phyloP scores from a whole-genome alignment of 2,329 filamentous ascomycete genomes.

The Fusarium papillatum region DNA sequence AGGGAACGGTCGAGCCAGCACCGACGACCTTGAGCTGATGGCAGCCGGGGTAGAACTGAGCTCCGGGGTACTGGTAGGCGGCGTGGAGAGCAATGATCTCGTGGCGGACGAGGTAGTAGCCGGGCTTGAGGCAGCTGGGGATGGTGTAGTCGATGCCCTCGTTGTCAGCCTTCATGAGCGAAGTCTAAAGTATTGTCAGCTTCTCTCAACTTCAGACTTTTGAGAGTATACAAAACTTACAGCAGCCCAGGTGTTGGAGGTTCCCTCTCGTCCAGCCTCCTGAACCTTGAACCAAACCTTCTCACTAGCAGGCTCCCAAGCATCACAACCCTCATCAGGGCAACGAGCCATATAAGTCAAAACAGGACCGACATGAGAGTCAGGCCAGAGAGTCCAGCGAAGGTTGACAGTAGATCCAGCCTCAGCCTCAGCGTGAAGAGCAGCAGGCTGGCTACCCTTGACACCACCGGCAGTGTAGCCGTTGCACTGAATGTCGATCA shows the following conservation, averaged over 20 bases:
- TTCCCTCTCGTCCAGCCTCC: constrained; percentile 63
- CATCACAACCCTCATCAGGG: constrained; percentile 63
- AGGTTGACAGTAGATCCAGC: constrained; percentile 68
- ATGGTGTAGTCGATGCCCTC: constrained; percentile 65
- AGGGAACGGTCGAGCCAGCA: constrained; percentile 57
- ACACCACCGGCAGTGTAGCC: constrained; percentile 63
- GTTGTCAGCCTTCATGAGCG: constrained; percentile 61
- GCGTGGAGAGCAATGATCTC: constrained; percentile 69
- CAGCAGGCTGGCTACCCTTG: constrained; percentile 63
- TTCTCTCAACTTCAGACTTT: neutral
- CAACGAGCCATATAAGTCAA: constrained; percentile 73
- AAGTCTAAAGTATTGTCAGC: constrained; percentile 43
- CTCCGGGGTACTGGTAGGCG: constrained; percentile 62
- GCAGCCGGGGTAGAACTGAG: constrained; percentile 70
- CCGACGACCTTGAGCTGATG: constrained; percentile 69
- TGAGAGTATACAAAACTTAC: constrained; percentile 40
- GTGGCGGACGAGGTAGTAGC: constrained; percentile 71
- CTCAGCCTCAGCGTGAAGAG: constrained; percentile 65
- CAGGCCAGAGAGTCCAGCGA: constrained; percentile 66
- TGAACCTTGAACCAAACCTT: constrained; percentile 71
- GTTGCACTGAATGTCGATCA: constrained; percentile 69
- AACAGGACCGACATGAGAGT: constrained; percentile 65
- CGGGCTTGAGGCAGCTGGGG: constrained; percentile 63
- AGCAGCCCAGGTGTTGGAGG: constrained; percentile 61
- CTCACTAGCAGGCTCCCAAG: constrained; percentile 60